Evolutionary conservation across 2,329 filamentous ascomycete genomes (phyloP).

Genomic region (Fusarium newnesense): DNA sequence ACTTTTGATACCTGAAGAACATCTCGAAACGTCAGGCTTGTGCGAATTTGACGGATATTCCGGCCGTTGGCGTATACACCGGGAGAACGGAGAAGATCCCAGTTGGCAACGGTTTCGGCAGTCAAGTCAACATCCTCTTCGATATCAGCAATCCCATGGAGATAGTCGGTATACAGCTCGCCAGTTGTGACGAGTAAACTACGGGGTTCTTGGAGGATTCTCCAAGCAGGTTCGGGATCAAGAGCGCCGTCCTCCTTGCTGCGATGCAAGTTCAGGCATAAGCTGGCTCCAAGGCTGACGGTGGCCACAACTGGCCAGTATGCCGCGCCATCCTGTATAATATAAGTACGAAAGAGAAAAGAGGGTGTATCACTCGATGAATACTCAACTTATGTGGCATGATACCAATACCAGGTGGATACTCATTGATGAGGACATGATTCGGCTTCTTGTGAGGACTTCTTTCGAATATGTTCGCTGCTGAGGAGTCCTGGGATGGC

Average conservation of each 20-base stretch:
- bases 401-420: conserved; percentile 87
- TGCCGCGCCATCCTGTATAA: conserved; percentile 75
- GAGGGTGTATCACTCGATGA: conserved; percentile 28
- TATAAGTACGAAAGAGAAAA: conserved; percentile 47
- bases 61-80: conserved; percentile 60
- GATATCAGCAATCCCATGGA: conserved; percentile 79
- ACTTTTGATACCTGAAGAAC: conserved; percentile 83
- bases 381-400: conserved; percentile 83
- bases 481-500: conserved; percentile 47
- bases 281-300: conserved; percentile 80
- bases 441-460: conserved; percentile 84
- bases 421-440: conserved; percentile 95
- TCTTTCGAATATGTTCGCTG: conserved; percentile 61
- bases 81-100: conserved; percentile 69
- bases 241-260: conserved; percentile 71
- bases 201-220: conserved; percentile 83
- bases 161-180: conserved; percentile 73
- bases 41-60: conserved; percentile 68
- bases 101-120: conserved; percentile 74
- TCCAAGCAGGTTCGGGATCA: conserved; percentile 60
- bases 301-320: conserved; percentile 92
- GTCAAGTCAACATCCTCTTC: conserved; percentile 73
- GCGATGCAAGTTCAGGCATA: conserved; percentile 81
- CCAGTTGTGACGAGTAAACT: conserved; percentile 80
- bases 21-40: conserved; percentile 85